These are phyloP conservation scores for Stemphylium vesicarium DNA, from an alignment of 2,329 filamentous ascomycete species.

Conservation along the genomic window DNA sequence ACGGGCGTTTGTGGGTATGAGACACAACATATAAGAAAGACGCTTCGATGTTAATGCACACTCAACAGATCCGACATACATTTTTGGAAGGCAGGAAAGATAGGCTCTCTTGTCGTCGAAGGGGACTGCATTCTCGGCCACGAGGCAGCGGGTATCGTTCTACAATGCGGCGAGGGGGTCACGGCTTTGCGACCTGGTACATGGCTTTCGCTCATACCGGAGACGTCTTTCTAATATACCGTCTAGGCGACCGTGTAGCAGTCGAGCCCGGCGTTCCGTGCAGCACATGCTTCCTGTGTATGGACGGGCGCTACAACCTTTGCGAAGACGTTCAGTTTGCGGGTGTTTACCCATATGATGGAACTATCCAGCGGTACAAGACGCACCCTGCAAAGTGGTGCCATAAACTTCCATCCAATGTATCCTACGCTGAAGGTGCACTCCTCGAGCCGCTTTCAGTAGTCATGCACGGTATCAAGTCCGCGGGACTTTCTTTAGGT, in stretches of 20 bases:
- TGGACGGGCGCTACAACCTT: conserved; percentile 67
- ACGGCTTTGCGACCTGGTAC: conserved; percentile 56
- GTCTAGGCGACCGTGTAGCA: conserved; percentile 66
- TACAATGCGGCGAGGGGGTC: conserved; percentile 64
- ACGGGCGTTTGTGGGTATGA: conserved; percentile 69
- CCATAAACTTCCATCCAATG: conserved; percentile 58
- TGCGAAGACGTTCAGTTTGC: conserved; percentile 68
- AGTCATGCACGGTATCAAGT: conserved; percentile 65
- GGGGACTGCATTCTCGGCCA: conserved; percentile 71
- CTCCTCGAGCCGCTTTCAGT: conserved; percentile 70
- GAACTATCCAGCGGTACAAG: conserved; percentile 67
- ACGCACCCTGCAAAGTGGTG: conserved; percentile 65
- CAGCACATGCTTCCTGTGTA: conserved; percentile 64
- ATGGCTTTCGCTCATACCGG: neutral
- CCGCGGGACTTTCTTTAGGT: conserved; percentile 61
- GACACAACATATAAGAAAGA: too few species aligned
- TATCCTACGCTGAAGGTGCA: conserved; percentile 65
- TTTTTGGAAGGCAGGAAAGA: conserved; percentile 70
- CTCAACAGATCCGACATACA: conserved; percentile 66
- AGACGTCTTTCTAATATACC: neutral
- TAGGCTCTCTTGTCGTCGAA: conserved; percentile 67
- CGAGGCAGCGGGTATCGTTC: conserved; percentile 67
- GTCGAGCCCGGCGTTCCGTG: conserved; percentile 72
- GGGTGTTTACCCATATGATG: conserved; percentile 66
- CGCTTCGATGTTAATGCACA: neutral